Base-by-base conservation (phyloP, 441 rosid species). In the Viola pubescens region DNA sequence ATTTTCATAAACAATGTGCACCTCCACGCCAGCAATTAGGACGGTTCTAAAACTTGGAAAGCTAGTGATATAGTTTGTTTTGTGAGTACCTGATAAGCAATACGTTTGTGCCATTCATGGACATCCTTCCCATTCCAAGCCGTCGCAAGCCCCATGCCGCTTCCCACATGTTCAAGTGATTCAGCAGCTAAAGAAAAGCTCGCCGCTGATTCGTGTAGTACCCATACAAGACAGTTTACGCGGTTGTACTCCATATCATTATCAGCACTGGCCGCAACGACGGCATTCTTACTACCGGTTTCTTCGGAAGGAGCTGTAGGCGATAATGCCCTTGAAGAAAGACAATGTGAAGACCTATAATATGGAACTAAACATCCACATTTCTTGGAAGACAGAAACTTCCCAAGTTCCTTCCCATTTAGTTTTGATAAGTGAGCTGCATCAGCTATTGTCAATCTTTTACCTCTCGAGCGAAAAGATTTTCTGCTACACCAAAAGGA, bases 61-160 rank as follows among this genome's bases (percentile, higher is more conserved):
- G 19, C 19, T 16, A 16, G 19, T 56, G 45, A 51, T 10, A 7
- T 43, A 26, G 6, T 16, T 16, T 39, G 38, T 19, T 48, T 48
- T 14, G 59, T 56, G 40, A 59, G 26, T 71, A 83, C 94, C 77
- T 66, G 77, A 68, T 78, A 73, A 56, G 87, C 70, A 48, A 81
- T 71, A 38, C 73, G 66, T 70, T 69, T 81, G 69, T 83, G 87
- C 89, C 89, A 86, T 65, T 60, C 71, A 67, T 80, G 82, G 58
- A 83, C 79, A 68, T 86, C 87, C 67, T 78, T 81, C 69, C 92
- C 92, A 9, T 79, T 76, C 89, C 89, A 86, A 37, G 87, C 88
- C 84, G 75, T 78, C 45, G 82, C 79, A 70, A 86, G 79, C 75
- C 70, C 74, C 9, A 79, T 58, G 56, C 72, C 50, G 41, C 74